Base-by-base conservation (phyloP, 2,329 filamentous ascomycete species). In the Lachnellula subtilissima region DNA sequence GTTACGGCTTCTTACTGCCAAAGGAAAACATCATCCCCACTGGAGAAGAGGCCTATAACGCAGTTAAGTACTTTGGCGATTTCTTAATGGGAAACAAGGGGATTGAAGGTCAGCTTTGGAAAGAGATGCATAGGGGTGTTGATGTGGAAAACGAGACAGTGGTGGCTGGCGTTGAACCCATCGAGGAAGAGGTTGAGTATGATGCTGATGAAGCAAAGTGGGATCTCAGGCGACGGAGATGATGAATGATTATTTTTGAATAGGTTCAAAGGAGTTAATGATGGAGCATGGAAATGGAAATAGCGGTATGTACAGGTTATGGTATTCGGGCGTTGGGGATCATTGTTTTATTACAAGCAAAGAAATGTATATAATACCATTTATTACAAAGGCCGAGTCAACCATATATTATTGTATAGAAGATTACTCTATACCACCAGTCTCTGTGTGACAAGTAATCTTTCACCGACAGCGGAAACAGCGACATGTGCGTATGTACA, bases 1-100 rank as follows among this genome's bases (percentile, higher is more conserved):
- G 86, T 70, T 97, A 97, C 70, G 94, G 94, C 0, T 99, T 97
- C 70, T 75, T 99, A 48, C 76, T 97, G 4, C 94, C 94, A 0
- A 86, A 83, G 55, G 87, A 94, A 55, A 82, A 95, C 58, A 97
- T 97, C 57, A 77, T 96, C 2, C 91, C 93, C 0, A 94, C 90
- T 0, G 93, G 94, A 8, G 86, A 93, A 71, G 94, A 99, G 72
- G 82, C 93, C 42, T 85, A 93, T 62, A 87, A 88, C 63, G 90
- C 91, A 0, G 78, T 96, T 60, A 82, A 92, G 68, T 92, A 92
- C 65, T 85, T 96, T 66, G 91, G 89, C 2, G 85, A 88, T 63
- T 97, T 90, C 67, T 75, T 94, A 55, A 75, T 90, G 14, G 84
- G 84, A 1, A 86, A 87, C 64, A 86, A 86, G 61, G 84, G 84